Conservation (phyloP, 257 asterid genomes). For the Forsythia suspensa region DNA sequence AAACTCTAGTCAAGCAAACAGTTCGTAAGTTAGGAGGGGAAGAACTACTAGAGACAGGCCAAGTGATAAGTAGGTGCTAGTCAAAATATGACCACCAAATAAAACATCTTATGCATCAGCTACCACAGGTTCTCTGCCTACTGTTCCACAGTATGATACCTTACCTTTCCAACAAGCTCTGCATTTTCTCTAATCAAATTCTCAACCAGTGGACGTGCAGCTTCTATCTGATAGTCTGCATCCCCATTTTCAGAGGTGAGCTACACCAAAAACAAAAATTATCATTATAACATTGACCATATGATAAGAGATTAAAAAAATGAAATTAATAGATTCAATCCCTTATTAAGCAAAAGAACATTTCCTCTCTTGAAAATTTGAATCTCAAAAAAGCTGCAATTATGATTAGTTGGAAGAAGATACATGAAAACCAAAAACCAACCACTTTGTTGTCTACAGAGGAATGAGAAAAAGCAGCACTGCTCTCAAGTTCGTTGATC, state of each 20-base stretch:
- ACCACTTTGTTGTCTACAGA: slow-evolving; percentile 45
- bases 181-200: slow-evolving; percentile 54
- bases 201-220: slow-evolving; percentile 47
- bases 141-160: slow-evolving; percentile 3
- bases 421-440: slow-evolving; percentile 18
- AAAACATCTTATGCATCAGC: background rate
- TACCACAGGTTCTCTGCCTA: background rate
- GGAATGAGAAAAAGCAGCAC: slow-evolving; percentile 30
- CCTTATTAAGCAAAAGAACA: background rate
- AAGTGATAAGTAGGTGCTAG: background rate
- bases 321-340: slow-evolving; percentile 7
- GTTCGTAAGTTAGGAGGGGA: background rate
- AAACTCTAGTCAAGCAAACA: background rate
- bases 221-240: slow-evolving; percentile 38
- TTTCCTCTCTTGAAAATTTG: slow-evolving; percentile 7
- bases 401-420: slow-evolving; percentile 11
- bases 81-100: background rate
- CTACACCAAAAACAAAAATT: slow-evolving; percentile 41
- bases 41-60: background rate
- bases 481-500: slow-evolving; percentile 49
- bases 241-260: slow-evolving; percentile 45
- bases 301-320: background rate
- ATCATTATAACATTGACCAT: slow-evolving; percentile 4
- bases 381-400: slow-evolving; percentile 7
- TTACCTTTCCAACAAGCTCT: slow-evolving; percentile 66